Conservation (phyloP, 2,329 filamentous ascomycete genomes). For the Xylaria sp. region DNA sequence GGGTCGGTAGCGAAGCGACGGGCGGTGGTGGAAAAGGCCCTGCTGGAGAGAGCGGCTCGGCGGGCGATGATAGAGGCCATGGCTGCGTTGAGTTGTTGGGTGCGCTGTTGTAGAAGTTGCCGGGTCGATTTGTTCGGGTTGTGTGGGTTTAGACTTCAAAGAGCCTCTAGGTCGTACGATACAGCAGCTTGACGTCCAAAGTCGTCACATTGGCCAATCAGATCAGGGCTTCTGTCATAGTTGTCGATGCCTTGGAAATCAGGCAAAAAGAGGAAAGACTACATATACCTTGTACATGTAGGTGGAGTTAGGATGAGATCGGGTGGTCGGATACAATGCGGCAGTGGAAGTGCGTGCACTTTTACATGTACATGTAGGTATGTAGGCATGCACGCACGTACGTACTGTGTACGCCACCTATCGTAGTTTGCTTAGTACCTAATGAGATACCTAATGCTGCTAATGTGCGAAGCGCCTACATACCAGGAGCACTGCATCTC, state of each 20-base stretch:
- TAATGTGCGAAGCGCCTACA: too few species aligned
- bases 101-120: conserved; percentile 9
- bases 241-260: conserved; percentile 15
- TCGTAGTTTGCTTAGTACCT: too few species aligned
- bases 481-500: too few species aligned
- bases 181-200: conserved; percentile 1
- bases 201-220: conserved; percentile 20
- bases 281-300: too few species aligned
- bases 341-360: too few species aligned
- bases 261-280: conserved; percentile 4
- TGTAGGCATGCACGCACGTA: too few species aligned
- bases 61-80: conserved; percentile 63
- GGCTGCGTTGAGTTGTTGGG: conserved; percentile 33
- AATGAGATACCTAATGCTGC: too few species aligned
- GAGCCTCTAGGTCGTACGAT: conserved; percentile 24
- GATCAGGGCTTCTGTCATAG: neutral
- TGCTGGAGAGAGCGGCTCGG: conserved; percentile 41
- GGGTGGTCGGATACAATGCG: too few species aligned
- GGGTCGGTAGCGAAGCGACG: conserved; percentile 52
- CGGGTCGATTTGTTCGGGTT: neutral
- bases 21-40: conserved; percentile 54
- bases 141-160: conserved; percentile 7
- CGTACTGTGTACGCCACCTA: too few species aligned
- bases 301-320: too few species aligned
- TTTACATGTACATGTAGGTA: too few species aligned